Percentiles rank a stretch among this genome's conserved stretches.
Evolutionary conservation across 129 eudicot species (phyloP).

Genomic region (Arctium minus): DNA sequence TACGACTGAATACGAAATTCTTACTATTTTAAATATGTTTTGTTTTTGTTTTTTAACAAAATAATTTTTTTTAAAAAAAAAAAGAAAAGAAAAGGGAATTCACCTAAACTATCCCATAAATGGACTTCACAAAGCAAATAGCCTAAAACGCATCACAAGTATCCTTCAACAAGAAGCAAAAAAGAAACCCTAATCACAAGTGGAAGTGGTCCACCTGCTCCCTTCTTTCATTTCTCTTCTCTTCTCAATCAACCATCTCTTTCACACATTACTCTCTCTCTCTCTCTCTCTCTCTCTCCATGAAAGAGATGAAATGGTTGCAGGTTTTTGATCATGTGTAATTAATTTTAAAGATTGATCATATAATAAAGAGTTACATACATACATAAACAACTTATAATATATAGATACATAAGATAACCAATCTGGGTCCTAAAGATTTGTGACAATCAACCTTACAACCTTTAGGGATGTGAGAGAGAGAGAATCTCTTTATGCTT

Average conservation of each 20-base stretch:
- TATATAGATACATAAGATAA: neutral
- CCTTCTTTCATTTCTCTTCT: neutral
- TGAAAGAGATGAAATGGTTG: neutral
- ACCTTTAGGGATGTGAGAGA: neutral
- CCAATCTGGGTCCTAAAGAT: neutral
- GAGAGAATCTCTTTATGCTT: conserved; percentile 26
- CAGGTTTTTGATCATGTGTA: neutral
- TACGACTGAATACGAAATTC: neutral
- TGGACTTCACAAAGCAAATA: neutral
- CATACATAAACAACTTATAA: neutral
- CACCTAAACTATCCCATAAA: conserved; percentile 16
- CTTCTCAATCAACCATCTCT: conserved; percentile 13
- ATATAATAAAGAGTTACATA: neutral
- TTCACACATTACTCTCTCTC: neutral
- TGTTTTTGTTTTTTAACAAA: neutral
- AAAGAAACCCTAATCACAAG: conserved; percentile 34
- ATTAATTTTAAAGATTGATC: neutral
- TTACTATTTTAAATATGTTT: neutral
- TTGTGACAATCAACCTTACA: neutral
- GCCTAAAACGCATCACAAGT: conserved; percentile 23
- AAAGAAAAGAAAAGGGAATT: neutral
- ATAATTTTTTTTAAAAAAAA: neutral
- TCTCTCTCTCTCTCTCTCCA: neutral
- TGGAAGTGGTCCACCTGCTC: conserved; percentile 36
- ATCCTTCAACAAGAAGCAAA: conserved; percentile 17